A percentile compares a stretch with the other conserved stretches of the same genome.
These are phyloP conservation scores for Scutellospora calospora DNA, from an alignment of 371 early-diverging fungal genomes.

Conservation along the genomic window DNA sequence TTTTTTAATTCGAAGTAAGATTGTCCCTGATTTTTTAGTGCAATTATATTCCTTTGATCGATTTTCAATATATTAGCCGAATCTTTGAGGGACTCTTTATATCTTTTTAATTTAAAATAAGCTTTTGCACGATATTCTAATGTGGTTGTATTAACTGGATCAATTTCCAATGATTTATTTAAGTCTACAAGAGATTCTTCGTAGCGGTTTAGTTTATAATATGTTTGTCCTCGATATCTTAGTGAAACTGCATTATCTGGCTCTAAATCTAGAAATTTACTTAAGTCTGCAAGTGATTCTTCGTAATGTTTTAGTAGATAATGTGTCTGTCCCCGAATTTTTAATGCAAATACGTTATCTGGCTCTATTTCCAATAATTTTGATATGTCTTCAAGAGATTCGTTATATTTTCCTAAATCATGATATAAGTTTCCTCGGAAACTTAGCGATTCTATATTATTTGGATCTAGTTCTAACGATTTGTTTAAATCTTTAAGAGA, in stretches of 20 bases:
- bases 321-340: slow-evolving; percentile 9
- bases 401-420: background rate
- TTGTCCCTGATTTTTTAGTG: too few species aligned
- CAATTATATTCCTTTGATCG: too few species aligned
- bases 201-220: too few species aligned
- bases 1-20: too few species aligned
- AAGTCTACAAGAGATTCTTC: too few species aligned
- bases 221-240: too few species aligned
- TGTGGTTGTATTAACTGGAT: too few species aligned
- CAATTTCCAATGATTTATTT: too few species aligned
- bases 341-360: background rate
- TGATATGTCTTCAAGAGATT: background rate
- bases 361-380: background rate
- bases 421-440: slow-evolving; percentile 2
- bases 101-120: too few species aligned
- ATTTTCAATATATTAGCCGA: too few species aligned
- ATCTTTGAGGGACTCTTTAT: too few species aligned
- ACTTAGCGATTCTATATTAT: background rate
- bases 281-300: background rate
- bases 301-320: background rate
- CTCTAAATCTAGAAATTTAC: background rate
- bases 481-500: slow-evolving; percentile 1
- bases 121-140: too few species aligned
- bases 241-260: slow-evolving; percentile 4
- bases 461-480: slow-evolving; percentile 11